These are phyloP conservation scores for Canna indica DNA, from an alignment of 176 grass and related monocot genomes.

Conservation along the genomic window DNA sequence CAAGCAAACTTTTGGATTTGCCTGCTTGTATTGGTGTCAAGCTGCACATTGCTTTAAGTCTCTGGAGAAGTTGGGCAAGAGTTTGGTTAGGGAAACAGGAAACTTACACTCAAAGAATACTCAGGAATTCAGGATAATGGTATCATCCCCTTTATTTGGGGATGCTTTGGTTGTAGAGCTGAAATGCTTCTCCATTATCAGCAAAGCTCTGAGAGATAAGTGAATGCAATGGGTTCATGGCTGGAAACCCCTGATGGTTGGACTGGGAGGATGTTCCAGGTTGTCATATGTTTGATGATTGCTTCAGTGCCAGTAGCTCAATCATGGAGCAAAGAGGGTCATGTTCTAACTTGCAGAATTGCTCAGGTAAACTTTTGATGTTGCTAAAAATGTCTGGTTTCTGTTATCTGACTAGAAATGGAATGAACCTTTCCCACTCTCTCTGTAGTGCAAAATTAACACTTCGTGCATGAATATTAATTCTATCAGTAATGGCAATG, in stretches of 20 bases:
- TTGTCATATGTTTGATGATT: neutral
- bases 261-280: neutral
- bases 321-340: constrained; percentile 77
- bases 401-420: too few relatives aligned
- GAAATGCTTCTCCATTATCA: neutral
- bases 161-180: neutral
- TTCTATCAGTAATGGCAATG: neutral
- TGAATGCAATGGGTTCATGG: constrained; percentile 16
- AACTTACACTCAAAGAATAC: constrained; percentile 36
- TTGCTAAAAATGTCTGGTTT: neutral
- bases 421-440: too few relatives aligned
- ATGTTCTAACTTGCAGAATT: constrained; percentile 77
- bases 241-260: neutral
- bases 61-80: neutral
- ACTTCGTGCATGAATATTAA: too few relatives aligned
- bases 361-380: constrained; percentile 42
- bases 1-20: neutral
- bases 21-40: neutral
- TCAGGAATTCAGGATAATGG: constrained; percentile 50
- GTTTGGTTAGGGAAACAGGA: neutral
- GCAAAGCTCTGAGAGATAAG: constrained; percentile 14
- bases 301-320: constrained; percentile 21
- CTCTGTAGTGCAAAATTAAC: too few relatives aligned
- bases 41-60: neutral
- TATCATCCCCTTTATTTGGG: neutral